A percentile compares a stretch with the other conserved stretches of the same genome.
Evolutionary conservation across 768 basidiomycete genomes (phyloP).

Genomic region (Auriscalpium microsporum): DNA sequence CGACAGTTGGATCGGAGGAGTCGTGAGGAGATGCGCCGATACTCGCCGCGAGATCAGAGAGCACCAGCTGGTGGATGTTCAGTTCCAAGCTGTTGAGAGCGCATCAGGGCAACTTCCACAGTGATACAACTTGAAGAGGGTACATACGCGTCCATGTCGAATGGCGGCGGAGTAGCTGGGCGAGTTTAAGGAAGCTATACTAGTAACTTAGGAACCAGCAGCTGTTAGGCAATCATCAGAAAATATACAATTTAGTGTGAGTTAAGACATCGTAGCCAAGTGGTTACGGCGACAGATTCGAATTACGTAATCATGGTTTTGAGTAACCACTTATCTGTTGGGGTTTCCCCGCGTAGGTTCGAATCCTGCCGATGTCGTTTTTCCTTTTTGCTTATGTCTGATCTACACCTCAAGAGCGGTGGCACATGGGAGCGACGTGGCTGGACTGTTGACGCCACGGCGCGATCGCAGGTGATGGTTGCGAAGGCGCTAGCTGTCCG

Average conservation of each 20-base stretch:
- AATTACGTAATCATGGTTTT: not conserved
- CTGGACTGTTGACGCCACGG: too few relatives aligned
- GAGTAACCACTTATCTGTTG: conserved; percentile 8
- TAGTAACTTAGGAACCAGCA: too few relatives aligned
- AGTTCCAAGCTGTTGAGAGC: conserved; percentile 10
- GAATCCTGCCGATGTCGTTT: conserved; percentile 64
- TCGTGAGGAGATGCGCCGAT: conserved; percentile 12
- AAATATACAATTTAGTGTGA: too few relatives aligned
- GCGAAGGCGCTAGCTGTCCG: too few relatives aligned
- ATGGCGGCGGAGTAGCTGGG: too few relatives aligned
- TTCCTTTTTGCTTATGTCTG: not conserved
- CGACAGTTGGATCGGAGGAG: conserved; percentile 11
- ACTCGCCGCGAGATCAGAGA: conserved; percentile 17
- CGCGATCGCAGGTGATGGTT: too few relatives aligned
- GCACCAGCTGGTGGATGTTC: conserved; percentile 14
- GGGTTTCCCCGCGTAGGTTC: conserved; percentile 45
- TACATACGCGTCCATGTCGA: not conserved
- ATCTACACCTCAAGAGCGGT: not conserved
- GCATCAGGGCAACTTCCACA: too few relatives aligned
- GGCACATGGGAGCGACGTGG: too few relatives aligned
- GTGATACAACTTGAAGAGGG: not conserved
- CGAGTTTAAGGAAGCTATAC: too few relatives aligned
- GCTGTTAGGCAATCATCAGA: too few relatives aligned
- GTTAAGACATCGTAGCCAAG: conserved; percentile 1
- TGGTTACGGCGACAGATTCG: conserved; percentile 42